A percentile compares a stretch with the other conserved stretches of the same genome.
These are phyloP conservation scores for Haemoproteus tartakovskyi DNA, from an alignment of 169 alveolate genomes.

Conservation along the genomic window DNA sequence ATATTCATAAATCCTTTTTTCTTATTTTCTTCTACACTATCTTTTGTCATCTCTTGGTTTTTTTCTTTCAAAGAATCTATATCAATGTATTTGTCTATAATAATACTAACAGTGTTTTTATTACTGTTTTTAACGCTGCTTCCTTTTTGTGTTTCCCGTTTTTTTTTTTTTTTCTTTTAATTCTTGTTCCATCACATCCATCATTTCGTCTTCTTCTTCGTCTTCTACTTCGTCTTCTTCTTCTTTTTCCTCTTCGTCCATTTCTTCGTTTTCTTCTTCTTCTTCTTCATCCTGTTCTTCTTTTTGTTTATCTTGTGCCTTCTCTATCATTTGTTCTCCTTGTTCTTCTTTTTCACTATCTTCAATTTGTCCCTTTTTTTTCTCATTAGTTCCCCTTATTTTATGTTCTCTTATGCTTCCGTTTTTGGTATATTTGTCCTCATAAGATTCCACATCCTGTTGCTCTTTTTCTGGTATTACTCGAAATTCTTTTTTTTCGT, in stretches of 20 bases:
- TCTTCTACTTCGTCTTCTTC: neutral
- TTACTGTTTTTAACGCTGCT: too few species aligned
- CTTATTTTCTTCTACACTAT: constrained; percentile 1
- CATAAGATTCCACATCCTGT: neutral
- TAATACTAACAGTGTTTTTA: constrained; percentile 16
- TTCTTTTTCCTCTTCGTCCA: neutral
- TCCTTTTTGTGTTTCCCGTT: constrained; percentile 1
- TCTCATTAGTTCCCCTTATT: neutral
- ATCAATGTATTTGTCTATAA: constrained; percentile 12
- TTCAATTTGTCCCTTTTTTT: constrained; percentile 2
- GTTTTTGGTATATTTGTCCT: neutral
- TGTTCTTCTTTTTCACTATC: constrained; percentile 9
- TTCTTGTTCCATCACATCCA: neutral
- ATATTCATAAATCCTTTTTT: constrained; percentile 9
- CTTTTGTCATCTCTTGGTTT: too few species aligned
- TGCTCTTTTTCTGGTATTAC: too few species aligned
- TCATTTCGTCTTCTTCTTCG: neutral
- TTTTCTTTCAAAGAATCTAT: too few species aligned
- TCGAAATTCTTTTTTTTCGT: constrained; percentile 26
- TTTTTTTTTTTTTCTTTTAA: neutral
- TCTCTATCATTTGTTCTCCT: neutral
- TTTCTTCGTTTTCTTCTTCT: neutral
- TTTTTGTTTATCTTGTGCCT: constrained; percentile 2
- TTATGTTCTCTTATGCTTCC: neutral
- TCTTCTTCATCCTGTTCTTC: constrained; percentile 5